Evolutionary conservation across 2,329 filamentous ascomycete genomes (phyloP), one percentile per base, ranked within the genome.

Genomic region (Pseudopyrenochaeta lycopersici): DNA sequence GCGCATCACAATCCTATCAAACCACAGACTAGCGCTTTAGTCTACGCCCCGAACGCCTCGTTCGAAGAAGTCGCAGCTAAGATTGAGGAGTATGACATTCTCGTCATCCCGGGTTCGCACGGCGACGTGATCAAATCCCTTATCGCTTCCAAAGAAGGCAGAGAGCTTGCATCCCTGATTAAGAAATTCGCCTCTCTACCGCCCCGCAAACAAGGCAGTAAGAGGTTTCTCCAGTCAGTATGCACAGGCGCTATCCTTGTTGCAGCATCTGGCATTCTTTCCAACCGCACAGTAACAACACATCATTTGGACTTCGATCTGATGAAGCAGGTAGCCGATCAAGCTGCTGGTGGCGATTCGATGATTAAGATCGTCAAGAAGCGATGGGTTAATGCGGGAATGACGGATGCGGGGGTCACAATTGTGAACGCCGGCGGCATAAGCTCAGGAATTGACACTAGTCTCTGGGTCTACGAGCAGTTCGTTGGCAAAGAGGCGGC

Each of bases 201-300:
- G 4, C 63, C 64, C 17, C 46, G 60, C 7, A 47, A 62, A 10
- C 60, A 63, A 21, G 40, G 46, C 1, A 63, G 49, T 5, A 56
- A 58, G 2, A 57, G 75, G 0, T 54, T 74, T 11, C 18, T 78
- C 10, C 66, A 76, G 40, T 76, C 73, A 4, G 66, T 78, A 14
- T 78, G 76, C 54, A 76, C 74, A 1, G 76, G 76, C 1, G 64
- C 72, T 1, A 52, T 76, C 7, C 45, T 78, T 0, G 58, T 77
- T 3, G 76, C 67, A 15, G 71, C 70, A 5, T 60, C 73, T 2
- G 73, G 74, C 4, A 49, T 76, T 9, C 36, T 77, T 9, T 57
- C 56, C 2, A 69, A 67, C 7, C 60, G 71, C 44, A 72, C 64
- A 4, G 71, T 68, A 3, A 77, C 76, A 1, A 77, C 75, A n/a